These are phyloP conservation scores for Tinospora cordifolia DNA, from an alignment of 164 flowering plant species.

Conservation along the genomic window DNA sequence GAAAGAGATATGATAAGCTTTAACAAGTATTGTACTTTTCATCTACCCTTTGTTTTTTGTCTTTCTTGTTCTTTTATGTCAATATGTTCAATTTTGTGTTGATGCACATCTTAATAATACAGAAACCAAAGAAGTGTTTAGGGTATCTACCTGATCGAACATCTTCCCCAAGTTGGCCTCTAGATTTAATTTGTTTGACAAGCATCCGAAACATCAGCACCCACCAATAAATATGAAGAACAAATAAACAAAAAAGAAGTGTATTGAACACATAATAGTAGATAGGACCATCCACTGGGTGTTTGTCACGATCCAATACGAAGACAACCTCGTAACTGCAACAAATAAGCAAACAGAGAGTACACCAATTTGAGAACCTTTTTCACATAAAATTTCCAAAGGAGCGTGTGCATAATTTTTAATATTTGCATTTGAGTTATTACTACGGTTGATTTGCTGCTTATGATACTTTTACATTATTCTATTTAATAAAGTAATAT, in stretches of 20 bases:
- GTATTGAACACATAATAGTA: constrained; percentile 78
- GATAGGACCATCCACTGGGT: constrained; percentile 62
- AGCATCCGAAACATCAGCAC: constrained; percentile 82
- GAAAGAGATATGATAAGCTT: too few species aligned
- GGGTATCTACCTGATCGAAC: constrained; percentile 71
- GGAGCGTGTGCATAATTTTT: not conserved
- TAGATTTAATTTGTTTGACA: constrained; percentile 71
- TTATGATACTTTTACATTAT: not conserved
- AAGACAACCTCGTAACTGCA: constrained; percentile 77
- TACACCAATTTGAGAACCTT: not conserved
- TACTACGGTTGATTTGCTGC: not conserved
- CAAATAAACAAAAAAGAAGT: constrained; percentile 74
- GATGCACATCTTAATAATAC: not conserved
- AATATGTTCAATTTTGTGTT: not conserved
- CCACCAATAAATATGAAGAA: constrained; percentile 93
- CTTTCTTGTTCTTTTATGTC: too few species aligned
- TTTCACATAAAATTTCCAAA: not conserved
- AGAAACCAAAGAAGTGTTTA: not conserved
- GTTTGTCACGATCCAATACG: constrained; percentile 56
- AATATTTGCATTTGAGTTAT: not conserved
- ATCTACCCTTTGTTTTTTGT: too few species aligned
- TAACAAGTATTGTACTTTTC: too few species aligned
- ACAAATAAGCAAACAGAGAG: not conserved
- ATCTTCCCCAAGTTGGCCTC: constrained; percentile 83
- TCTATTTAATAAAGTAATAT: too few species aligned